Conservation (phyloP, 352 stramenopile genomes). For the Phytophthora cryptogea region DNA sequence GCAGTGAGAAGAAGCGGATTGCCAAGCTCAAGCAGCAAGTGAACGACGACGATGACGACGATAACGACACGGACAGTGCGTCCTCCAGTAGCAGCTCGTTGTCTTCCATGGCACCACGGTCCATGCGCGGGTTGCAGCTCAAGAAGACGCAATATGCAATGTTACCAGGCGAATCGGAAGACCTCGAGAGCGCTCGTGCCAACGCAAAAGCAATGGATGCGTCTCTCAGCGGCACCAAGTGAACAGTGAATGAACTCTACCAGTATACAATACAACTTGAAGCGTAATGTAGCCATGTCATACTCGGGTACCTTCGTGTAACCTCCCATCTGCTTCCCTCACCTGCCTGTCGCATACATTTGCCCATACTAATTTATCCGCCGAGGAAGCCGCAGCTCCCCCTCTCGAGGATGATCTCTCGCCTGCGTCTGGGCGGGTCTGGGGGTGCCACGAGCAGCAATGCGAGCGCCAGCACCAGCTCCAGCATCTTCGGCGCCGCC, state of each 20-base stretch:
- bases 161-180: slow-evolving; percentile 39
- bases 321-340: neutral
- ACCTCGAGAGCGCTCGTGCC: slow-evolving; percentile 32
- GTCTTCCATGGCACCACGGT: slow-evolving; percentile 20
- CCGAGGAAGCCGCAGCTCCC: slow-evolving; percentile 4
- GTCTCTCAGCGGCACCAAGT: slow-evolving; percentile 18
- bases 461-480: slow-evolving; percentile 42
- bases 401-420: slow-evolving; percentile 59
- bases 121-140: slow-evolving; percentile 34
- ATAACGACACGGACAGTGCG: slow-evolving; percentile 19
- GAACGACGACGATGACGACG: slow-evolving; percentile 16
- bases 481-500: slow-evolving; percentile 70
- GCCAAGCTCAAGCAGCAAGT: slow-evolving; percentile 19
- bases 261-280: too few relatives aligned
- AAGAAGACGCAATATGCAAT: slow-evolving; percentile 72
- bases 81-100: slow-evolving; percentile 27
- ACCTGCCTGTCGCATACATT: slow-evolving; percentile 5
- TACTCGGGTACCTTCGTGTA: slow-evolving; percentile 15
- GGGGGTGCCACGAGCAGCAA: slow-evolving; percentile 37
- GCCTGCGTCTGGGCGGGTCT: slow-evolving; percentile 58
- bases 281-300: slow-evolving; percentile 17
- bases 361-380: slow-evolving; percentile 16
- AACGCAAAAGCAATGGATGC: slow-evolving; percentile 24
- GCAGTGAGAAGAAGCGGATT: slow-evolving; percentile 27
- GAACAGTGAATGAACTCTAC: too few relatives aligned